Evolutionary conservation across 139 green algal genomes (phyloP).

Genomic region (Limnomonas spitsbergensis): DNA sequence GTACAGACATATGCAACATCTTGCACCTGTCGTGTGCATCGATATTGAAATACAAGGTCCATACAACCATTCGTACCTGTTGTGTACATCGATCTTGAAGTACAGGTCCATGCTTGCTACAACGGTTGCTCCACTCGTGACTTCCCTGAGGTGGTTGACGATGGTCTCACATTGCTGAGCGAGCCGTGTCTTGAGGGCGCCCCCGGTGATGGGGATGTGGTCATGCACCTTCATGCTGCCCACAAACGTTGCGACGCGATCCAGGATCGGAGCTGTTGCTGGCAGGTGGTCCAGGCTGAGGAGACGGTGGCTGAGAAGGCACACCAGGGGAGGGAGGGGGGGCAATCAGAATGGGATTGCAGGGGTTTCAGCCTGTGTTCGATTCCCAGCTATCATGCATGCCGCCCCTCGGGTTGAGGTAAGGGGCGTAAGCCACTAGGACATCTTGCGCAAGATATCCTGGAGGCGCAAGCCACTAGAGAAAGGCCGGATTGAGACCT

Average conservation of each 20-base stretch:
- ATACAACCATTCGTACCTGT: constrained; percentile 7
- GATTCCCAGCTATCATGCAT: neutral
- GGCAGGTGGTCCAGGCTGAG: neutral
- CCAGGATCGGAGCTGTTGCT: neutral
- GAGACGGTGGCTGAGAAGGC: neutral
- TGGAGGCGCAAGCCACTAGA: too few relatives aligned
- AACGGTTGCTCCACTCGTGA: constrained; percentile 5
- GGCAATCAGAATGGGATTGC: neutral
- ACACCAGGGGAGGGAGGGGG: neutral
- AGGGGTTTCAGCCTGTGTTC: neutral
- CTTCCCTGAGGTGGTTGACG: constrained; percentile 31
- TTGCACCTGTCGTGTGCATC: neutral
- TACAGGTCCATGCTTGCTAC: constrained; percentile 42
- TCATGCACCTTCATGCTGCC: neutral
- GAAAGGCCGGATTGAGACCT: too few relatives aligned
- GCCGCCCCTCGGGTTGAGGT: too few relatives aligned
- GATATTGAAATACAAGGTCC: neutral
- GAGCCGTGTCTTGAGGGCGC: neutral
- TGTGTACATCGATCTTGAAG: constrained; percentile 37
- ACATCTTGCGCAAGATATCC: too few relatives aligned
- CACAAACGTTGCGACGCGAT: neutral
- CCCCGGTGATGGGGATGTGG: neutral
- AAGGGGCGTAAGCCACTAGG: too few relatives aligned
- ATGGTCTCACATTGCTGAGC: constrained; percentile 26
- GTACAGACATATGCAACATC: neutral